A percentile compares a stretch with the other conserved stretches of the same genome.
Evolutionary conservation across 306 rosid genomes (phyloP).

Genomic region (Begonia masoniana): DNA sequence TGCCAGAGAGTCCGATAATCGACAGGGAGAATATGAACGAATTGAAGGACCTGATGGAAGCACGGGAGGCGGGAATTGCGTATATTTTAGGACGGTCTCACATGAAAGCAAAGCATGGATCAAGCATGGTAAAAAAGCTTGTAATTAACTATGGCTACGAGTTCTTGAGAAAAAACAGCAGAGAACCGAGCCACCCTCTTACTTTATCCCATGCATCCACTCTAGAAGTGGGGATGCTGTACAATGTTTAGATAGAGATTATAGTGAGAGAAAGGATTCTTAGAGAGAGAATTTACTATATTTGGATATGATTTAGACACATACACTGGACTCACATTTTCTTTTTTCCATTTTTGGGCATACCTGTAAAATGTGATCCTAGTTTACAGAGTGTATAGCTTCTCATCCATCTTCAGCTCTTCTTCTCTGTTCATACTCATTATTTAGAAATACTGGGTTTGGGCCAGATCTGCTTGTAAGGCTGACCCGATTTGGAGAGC

Average conservation of each 20-base stretch:
- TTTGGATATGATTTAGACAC: no score
- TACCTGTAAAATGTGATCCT: no score
- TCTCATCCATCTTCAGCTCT: no score
- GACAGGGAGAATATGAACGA: slow-evolving; percentile 35
- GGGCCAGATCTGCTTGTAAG: no score
- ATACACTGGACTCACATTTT: not conserved
- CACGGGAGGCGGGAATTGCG: slow-evolving; percentile 71
- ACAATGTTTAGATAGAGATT: slow-evolving; percentile 27
- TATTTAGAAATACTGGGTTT: no score
- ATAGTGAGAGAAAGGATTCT: no score
- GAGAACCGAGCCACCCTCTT: slow-evolving; percentile 39
- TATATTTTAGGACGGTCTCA: slow-evolving; percentile 68
- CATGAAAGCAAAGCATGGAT: slow-evolving; percentile 77
- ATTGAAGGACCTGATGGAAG: slow-evolving; percentile 63
- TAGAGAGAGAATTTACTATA: no score
- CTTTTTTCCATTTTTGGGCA: no score
- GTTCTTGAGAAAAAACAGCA: slow-evolving; percentile 71
- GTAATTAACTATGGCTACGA: slow-evolving; percentile 63
- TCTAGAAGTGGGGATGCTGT: slow-evolving; percentile 88
- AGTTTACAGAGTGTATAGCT: no score
- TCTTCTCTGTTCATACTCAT: no score
- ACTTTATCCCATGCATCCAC: slow-evolving; percentile 59
- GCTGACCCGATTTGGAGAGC: no score
- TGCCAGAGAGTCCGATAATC: slow-evolving; percentile 69
- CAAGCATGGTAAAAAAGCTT: slow-evolving; percentile 47